These are phyloP conservation scores for Bidens hawaiensis DNA, from an alignment of 140 eudicot species.

Conservation along the genomic window DNA sequence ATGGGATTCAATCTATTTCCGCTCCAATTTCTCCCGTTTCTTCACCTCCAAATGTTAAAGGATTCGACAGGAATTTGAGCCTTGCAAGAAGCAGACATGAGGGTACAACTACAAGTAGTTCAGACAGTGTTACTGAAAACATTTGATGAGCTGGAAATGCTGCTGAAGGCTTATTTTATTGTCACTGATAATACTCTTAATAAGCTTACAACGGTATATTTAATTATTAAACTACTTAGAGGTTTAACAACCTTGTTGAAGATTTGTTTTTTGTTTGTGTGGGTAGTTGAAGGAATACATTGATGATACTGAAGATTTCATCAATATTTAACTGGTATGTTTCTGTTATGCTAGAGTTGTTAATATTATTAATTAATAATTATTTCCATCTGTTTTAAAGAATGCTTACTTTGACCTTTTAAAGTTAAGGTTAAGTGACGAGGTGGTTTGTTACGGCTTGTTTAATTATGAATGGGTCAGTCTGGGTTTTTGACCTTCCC, in stretches of 20 bases:
- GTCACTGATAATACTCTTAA: conserved; percentile 64
- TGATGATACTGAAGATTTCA: conserved; percentile 60
- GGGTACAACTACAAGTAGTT: conserved; percentile 50
- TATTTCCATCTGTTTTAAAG: no score
- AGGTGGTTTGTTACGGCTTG: neutral
- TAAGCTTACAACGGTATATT: conserved; percentile 73
- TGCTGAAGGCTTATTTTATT: conserved; percentile 53
- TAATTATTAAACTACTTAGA: neutral
- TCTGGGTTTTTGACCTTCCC: no score
- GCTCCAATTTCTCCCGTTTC: conserved; percentile 88
- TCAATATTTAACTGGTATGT: conserved; percentile 88
- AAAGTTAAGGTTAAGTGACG: no score
- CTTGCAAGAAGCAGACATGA: conserved; percentile 79
- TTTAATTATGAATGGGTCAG: neutral
- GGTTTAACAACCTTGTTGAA: conserved; percentile 1
- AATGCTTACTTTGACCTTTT: no score
- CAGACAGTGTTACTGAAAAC: conserved; percentile 55
- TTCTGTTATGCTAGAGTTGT: neutral
- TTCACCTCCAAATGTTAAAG: conserved; percentile 61
- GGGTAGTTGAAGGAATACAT: conserved; percentile 50
- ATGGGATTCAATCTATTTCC: conserved; percentile 48
- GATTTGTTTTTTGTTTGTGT: conserved; percentile 12
- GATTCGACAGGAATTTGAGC: conserved; percentile 63
- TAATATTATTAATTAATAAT: no score
- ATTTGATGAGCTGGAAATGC: conserved; percentile 86